Conservation (phyloP, 192 early-diverging fungal species). For the Spizellomyces sp. region DNA sequence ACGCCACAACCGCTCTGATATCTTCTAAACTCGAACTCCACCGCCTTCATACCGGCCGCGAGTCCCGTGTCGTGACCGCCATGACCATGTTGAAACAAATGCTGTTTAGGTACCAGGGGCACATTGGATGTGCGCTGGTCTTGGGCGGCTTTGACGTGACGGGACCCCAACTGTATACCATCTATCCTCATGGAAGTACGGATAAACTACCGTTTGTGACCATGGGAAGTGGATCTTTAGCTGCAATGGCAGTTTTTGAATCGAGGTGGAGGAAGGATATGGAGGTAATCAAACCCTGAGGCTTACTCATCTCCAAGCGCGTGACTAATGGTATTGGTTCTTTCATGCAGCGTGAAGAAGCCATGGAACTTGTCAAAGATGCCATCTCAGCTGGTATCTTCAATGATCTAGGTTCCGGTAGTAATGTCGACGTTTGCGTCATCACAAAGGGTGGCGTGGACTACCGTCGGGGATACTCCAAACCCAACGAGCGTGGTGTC, state of each 20-base stretch:
- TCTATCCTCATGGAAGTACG: conserved; percentile 93
- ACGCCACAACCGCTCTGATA: conserved; percentile 91
- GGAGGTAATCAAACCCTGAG: conserved; percentile 43
- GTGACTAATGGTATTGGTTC: background rate
- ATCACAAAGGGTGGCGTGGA: conserved; percentile 87
- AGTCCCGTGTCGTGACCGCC: conserved; percentile 87
- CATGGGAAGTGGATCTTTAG: conserved; percentile 93
- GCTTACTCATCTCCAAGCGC: background rate
- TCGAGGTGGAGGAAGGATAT: conserved; percentile 77
- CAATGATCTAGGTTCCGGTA: conserved; percentile 98
- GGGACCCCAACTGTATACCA: conserved; percentile 89
- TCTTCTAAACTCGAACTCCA: conserved; percentile 95
- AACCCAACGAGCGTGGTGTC: conserved; percentile 82
- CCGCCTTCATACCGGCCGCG: conserved; percentile 82
- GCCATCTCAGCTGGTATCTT: conserved; percentile 98
- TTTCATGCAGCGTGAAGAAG: conserved; percentile 74
- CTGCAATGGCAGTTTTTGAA: conserved; percentile 97
- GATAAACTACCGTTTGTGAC: conserved; percentile 96
- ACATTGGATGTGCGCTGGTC: conserved; percentile 92
- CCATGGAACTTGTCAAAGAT: conserved; percentile 85
- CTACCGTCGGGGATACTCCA: conserved; percentile 79
- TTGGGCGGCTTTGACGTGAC: conserved; percentile 90
- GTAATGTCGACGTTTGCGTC: conserved; percentile 92
- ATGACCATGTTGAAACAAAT: conserved; percentile 98
- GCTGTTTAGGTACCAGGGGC: conserved; percentile 95